Percentiles rank a stretch among this genome's conserved stretches.
phyloP scores from a whole-genome alignment of 2,329 filamentous ascomycete genomes.

The Fusarium sp. region DNA sequence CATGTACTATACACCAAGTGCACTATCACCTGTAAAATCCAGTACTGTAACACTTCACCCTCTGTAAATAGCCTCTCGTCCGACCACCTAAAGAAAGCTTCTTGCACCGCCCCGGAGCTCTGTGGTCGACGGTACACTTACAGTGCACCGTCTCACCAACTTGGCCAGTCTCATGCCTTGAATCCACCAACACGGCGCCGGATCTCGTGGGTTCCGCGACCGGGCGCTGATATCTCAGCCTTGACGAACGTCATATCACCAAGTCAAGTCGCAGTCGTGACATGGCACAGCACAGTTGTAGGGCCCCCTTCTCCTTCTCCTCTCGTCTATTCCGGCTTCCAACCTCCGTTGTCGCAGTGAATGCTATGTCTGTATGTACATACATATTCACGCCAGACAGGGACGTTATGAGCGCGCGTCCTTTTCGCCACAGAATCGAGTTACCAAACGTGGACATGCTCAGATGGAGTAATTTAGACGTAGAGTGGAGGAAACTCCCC shows the following conservation, averaged over 20 bases:
- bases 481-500: conserved; percentile 17
- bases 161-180: conserved; percentile 20
- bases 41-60: background rate
- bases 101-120: conserved; percentile 17
- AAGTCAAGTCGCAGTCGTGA: conserved; percentile 21
- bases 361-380: background rate
- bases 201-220: conserved; percentile 27
- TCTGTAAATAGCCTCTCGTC: conserved; percentile 8
- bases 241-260: conserved; percentile 35
- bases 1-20: background rate
- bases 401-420: conserved; percentile 6
- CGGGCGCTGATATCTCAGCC: conserved; percentile 28
- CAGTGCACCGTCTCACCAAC: conserved; percentile 17
- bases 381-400: conserved; percentile 4
- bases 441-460: conserved; percentile 18
- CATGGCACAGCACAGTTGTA: conserved; percentile 20
- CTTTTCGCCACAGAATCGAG: conserved; percentile 30
- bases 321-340: conserved; percentile 22
- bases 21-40: background rate
- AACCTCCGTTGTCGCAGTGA: conserved; percentile 10
- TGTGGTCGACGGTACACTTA: background rate
- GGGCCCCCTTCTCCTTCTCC: conserved; percentile 3
- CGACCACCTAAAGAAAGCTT: conserved; percentile 1
- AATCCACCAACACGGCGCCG: conserved; percentile 32
- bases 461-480: conserved; percentile 20